A percentile compares a stretch with the other conserved stretches of the same genome.
Conservation (phyloP, 2,329 filamentous ascomycete species). For the Epichloe baconii region DNA sequence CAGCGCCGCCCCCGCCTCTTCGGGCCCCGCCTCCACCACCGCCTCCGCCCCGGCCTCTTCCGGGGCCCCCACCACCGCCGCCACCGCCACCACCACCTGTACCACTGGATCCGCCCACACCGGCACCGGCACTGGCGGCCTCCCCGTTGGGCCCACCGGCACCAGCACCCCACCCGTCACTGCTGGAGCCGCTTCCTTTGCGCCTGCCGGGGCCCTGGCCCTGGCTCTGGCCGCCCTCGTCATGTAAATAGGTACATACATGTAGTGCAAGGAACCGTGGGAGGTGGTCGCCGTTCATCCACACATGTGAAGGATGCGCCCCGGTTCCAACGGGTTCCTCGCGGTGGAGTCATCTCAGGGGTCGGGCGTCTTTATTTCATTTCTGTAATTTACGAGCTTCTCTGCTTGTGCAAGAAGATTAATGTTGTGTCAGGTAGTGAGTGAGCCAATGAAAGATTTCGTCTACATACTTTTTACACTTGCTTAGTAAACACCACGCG, state of each 20-base stretch:
- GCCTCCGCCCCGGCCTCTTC: not conserved
- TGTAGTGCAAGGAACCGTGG: no score
- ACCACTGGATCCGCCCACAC: not conserved
- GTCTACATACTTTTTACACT: no score
- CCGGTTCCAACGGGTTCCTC: no score
- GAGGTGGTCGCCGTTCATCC: no score
- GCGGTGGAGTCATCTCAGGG: no score
- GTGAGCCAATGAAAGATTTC: no score
- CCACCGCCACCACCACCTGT: not conserved
- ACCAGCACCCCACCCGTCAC: not conserved
- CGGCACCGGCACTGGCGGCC: conserved; percentile 1
- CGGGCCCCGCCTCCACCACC: not conserved
- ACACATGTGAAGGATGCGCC: no score
- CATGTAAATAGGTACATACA: not conserved
- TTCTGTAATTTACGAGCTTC: no score
- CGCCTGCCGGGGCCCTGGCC: not conserved
- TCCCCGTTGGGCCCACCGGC: not conserved
- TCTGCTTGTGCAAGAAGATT: no score
- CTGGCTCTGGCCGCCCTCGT: not conserved
- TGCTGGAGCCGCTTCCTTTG: not conserved
- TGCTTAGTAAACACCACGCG: no score
- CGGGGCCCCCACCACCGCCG: not conserved
- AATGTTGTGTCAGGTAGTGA: no score
- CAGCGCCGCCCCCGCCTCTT: not conserved
- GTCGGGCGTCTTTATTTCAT: no score